phyloP scores from a whole-genome alignment of 2,329 filamentous ascomycete species.

The Fusarium redolens region DNA sequence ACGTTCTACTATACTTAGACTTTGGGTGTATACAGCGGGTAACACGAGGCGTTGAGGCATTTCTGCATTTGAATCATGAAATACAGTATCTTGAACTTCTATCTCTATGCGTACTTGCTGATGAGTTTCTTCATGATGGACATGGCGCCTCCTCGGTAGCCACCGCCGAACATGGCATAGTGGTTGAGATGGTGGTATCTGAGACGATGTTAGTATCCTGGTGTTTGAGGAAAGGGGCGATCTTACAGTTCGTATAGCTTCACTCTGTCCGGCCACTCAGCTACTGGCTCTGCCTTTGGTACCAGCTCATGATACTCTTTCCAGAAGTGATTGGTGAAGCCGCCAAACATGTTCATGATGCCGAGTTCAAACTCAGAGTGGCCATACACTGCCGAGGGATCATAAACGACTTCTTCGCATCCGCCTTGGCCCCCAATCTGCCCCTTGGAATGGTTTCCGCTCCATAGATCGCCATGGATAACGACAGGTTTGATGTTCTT shows the following conservation, averaged over 20 bases:
- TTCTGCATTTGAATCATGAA: slow-evolving; percentile 26
- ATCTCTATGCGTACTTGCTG: slow-evolving; percentile 70
- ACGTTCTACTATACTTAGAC: slow-evolving; percentile 32
- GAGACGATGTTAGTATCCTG: neutral
- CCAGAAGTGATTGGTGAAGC: slow-evolving; percentile 79
- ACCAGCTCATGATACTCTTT: slow-evolving; percentile 80
- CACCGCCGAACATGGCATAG: slow-evolving; percentile 83
- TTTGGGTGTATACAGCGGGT: slow-evolving; percentile 40
- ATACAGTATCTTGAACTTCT: slow-evolving; percentile 9
- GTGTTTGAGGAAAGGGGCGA: neutral
- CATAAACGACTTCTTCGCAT: slow-evolving; percentile 82
- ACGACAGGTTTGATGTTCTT: slow-evolving; percentile 78
- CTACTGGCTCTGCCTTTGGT: slow-evolving; percentile 81
- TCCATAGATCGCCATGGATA: slow-evolving; percentile 94
- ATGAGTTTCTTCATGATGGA: slow-evolving; percentile 81
- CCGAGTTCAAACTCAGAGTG: slow-evolving; percentile 92
- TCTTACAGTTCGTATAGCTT: slow-evolving; percentile 82
- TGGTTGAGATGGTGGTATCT: slow-evolving; percentile 94
- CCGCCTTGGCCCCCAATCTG: slow-evolving; percentile 66
- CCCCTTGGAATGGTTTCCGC: slow-evolving; percentile 80
- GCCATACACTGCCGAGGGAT: slow-evolving; percentile 83
- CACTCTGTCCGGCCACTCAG: slow-evolving; percentile 88
- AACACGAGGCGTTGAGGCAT: slow-evolving; percentile 43
- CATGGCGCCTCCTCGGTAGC: slow-evolving; percentile 81
- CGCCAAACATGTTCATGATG: slow-evolving; percentile 97